phyloP scores from a whole-genome alignment of 108 stramenopile species.

The Skeletonema grethae region DNA sequence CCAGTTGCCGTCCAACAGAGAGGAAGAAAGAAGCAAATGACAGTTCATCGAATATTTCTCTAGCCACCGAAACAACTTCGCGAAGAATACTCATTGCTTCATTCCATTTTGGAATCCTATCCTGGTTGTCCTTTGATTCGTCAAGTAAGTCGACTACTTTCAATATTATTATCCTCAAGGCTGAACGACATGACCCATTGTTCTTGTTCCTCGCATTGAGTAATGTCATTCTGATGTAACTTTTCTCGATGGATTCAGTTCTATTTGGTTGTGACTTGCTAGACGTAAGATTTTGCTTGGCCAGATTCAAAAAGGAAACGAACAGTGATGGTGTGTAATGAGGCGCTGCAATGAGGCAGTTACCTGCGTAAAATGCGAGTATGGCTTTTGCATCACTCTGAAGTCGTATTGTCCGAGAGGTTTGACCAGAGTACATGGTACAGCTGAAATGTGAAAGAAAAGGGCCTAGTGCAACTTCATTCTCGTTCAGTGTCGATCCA shows the following conservation, averaged over 20 bases:
- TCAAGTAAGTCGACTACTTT: constrained; percentile 41
- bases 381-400: background rate
- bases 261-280: background rate
- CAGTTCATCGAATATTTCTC: constrained; percentile 25
- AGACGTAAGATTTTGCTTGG: background rate
- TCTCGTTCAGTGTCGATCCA: constrained; percentile 35
- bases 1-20: constrained; percentile 50
- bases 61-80: constrained; percentile 23
- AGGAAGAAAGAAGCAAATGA: constrained; percentile 48
- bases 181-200: constrained; percentile 29
- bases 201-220: constrained; percentile 6
- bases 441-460: constrained; percentile 18
- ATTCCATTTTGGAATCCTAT: constrained; percentile 10
- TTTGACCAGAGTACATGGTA: constrained; percentile 40
- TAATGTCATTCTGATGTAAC: constrained; percentile 14
- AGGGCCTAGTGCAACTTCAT: constrained; percentile 35
- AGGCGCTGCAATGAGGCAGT: constrained; percentile 34
- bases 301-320: constrained; percentile 32
- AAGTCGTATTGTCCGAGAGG: constrained; percentile 14
- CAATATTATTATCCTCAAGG: constrained; percentile 35
- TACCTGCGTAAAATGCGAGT: constrained; percentile 30
- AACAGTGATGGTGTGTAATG: constrained; percentile 34
- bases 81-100: constrained; percentile 31
- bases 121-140: constrained; percentile 9
- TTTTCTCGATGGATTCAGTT: background rate